Base-by-base conservation (phyloP, 2,329 filamentous ascomycete species). In the Metarhizium album region DNA sequence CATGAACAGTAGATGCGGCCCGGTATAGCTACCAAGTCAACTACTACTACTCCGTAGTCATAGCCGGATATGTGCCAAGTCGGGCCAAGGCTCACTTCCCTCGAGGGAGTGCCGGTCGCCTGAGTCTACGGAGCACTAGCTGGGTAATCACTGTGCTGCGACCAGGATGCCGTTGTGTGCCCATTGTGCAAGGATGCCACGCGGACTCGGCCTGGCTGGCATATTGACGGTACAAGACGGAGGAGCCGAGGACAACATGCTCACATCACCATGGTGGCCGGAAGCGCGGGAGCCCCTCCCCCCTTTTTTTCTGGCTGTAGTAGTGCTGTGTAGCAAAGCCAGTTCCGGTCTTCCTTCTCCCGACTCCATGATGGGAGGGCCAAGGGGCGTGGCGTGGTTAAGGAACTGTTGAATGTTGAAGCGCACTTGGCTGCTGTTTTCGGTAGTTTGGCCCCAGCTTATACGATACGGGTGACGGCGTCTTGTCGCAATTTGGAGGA, bases 1-100 rank as follows among this genome's bases (percentile, higher is more conserved):
- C 43, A 40, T 52, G 43, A 27, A 45, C 38, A 50, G 33, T 13
- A 47, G 51, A 52, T 52, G 47, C 51, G 51, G 51, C 45, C 47
- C 51, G 51, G 51, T 47, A 52, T 35, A 47, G n/a, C 33, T 5
- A 35, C 29, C 13, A 43, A 16, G n/a, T n/a, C n/a, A n/a, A n/a
- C n/a, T n/a, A n/a, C n/a, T n/a, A n/a, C n/a, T n/a, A n/a, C n/a
- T n/a, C n/a, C n/a, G n/a, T n/a, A n/a, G n/a, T n/a, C n/a, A n/a
- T n/a, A n/a, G n/a, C n/a, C n/a, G n/a, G n/a, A n/a, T 29, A 29
- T 29, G 27, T 29, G 11, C 27, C 7, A 9, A 29, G 27, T 29
- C 11, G 27, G 27, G 27, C 27, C 27, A 45, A 14, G 22, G 22
- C 23, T 24, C 29, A 14, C 27, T 18, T n/a, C 33, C 7, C 33